These are phyloP conservation scores for Fusarium graminum DNA, from an alignment of 2,329 filamentous ascomycete species.

Conservation along the genomic window DNA sequence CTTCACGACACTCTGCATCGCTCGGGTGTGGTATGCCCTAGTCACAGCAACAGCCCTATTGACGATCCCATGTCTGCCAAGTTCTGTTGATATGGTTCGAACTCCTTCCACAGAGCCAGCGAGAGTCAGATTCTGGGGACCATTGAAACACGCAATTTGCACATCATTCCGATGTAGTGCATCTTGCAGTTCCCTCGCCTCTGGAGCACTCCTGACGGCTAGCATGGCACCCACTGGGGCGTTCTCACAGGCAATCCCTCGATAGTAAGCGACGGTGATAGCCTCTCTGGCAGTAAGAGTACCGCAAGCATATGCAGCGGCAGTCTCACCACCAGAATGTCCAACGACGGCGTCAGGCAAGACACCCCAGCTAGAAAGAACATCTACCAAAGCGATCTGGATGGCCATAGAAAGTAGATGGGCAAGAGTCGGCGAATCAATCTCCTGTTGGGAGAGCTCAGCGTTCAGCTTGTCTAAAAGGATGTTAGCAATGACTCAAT, in stretches of 20 bases:
- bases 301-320: conserved; percentile 43
- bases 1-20: conserved; percentile 41
- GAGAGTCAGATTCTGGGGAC: conserved; percentile 43
- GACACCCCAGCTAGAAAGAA: conserved; percentile 40
- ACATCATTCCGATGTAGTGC: conserved; percentile 35
- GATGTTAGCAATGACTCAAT: conserved; percentile 8
- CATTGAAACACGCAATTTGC: conserved; percentile 45
- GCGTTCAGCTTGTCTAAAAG: conserved; percentile 34
- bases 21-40: conserved; percentile 39
- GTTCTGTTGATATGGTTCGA: conserved; percentile 35
- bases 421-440: conserved; percentile 32
- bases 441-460: conserved; percentile 37
- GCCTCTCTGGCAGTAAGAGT: conserved; percentile 42
- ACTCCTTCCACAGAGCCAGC: conserved; percentile 39
- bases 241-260: conserved; percentile 42
- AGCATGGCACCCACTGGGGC: conserved; percentile 40
- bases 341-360: conserved; percentile 42
- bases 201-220: conserved; percentile 35
- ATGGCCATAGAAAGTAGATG: conserved; percentile 42
- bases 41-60: conserved; percentile 41
- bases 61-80: conserved; percentile 32
- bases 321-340: conserved; percentile 43
- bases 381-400: conserved; percentile 38
- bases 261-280: conserved; percentile 41
- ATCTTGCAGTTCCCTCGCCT: conserved; percentile 38